Conservation (phyloP, 208 protist species). For the Histomonas meleagridis region DNA sequence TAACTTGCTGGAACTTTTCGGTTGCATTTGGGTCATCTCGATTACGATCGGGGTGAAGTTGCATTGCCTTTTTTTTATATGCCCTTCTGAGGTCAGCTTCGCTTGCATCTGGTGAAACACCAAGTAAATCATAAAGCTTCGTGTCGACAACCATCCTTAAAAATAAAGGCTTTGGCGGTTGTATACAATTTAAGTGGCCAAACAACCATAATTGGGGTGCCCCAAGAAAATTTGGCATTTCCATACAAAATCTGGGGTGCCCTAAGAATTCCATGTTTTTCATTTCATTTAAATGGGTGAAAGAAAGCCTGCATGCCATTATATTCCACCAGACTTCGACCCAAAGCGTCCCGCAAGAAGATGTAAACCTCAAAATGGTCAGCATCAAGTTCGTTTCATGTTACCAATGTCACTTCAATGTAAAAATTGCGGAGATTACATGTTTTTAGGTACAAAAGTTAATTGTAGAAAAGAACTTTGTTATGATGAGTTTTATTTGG, state of each 20-base stretch:
- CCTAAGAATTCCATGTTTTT: no score
- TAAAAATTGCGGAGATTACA: slow-evolving; percentile 60
- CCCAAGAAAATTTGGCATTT: no score
- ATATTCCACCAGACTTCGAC: slow-evolving; percentile 46
- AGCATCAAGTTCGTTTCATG: slow-evolving; percentile 58
- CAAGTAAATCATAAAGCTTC: slow-evolving; percentile 25
- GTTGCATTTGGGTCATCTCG: slow-evolving; percentile 59
- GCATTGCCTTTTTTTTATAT: not conserved
- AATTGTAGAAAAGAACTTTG: slow-evolving; percentile 64
- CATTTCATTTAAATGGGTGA: not conserved
- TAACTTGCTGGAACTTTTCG: slow-evolving; percentile 56
- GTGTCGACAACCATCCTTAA: slow-evolving; percentile 29
- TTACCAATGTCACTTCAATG: slow-evolving; percentile 64
- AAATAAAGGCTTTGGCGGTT: no score
- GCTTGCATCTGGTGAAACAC: not conserved
- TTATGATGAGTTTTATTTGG: slow-evolving; percentile 57
- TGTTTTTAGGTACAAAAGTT: slow-evolving; percentile 61
- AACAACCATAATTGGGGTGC: no score
- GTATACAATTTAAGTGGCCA: no score
- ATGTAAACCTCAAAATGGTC: slow-evolving; percentile 42
- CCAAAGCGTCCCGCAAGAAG: not conserved
- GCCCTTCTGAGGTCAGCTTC: not conserved
- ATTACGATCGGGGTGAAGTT: slow-evolving; percentile 27
- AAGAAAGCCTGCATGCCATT: not conserved
- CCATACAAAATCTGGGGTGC: no score